Percentiles rank a stretch among this genome's conserved stretches.
Evolutionary conservation across 2,329 filamentous ascomycete species (phyloP).

Genomic region (Dactylellina haptotyla): DNA sequence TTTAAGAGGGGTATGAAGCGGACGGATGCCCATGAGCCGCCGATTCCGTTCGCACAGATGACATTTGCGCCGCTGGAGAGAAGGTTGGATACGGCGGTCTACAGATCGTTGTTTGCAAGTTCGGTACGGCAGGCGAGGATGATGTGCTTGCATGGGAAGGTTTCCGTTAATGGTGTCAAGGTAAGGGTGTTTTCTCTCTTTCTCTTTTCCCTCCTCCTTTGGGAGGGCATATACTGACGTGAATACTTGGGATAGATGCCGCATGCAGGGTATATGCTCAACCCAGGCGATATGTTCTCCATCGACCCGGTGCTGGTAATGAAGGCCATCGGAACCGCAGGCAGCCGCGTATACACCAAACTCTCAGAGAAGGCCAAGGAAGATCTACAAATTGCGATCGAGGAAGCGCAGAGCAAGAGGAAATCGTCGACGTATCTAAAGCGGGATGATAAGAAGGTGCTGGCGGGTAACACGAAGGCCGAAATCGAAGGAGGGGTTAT

Average conservation of each 20-base stretch:
- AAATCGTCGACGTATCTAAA: slow-evolving; percentile 55
- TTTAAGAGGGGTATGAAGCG: slow-evolving; percentile 26
- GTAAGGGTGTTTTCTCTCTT: slow-evolving; percentile 64
- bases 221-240: no score
- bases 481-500: slow-evolving; percentile 48
- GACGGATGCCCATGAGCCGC: slow-evolving; percentile 60
- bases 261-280: slow-evolving; percentile 90
- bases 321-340: slow-evolving; percentile 79
- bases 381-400: slow-evolving; percentile 53
- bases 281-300: slow-evolving; percentile 98
- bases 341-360: slow-evolving; percentile 65
- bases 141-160: slow-evolving; percentile 89
- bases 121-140: slow-evolving; percentile 92
- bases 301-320: slow-evolving; percentile 89
- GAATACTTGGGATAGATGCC: no score
- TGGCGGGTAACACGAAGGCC: slow-evolving; percentile 35
- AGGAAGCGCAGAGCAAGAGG: slow-evolving; percentile 55
- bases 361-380: slow-evolving; percentile 34
- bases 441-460: slow-evolving; percentile 27
- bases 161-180: slow-evolving; percentile 96
- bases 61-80: slow-evolving; percentile 90
- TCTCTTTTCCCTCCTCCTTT: background rate
- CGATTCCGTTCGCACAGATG: slow-evolving; percentile 96
- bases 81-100: slow-evolving; percentile 92
- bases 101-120: slow-evolving; percentile 91